Conservation (phyloP, 2,329 filamentous ascomycete genomes). For the Fusarium sp. region DNA sequence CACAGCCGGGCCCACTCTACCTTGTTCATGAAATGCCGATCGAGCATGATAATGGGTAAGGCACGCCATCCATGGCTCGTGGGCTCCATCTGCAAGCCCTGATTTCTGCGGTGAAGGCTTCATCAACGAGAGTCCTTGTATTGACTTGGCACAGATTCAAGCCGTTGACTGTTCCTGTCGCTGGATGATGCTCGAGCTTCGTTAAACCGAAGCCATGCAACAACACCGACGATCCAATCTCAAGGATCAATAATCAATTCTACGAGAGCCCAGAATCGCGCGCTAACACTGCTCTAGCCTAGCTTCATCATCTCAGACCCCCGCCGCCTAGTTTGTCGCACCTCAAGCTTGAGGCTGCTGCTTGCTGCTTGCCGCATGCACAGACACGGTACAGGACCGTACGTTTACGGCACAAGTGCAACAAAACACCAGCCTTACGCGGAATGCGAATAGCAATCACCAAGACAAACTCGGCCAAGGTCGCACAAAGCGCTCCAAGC, state of each 20-base stretch:
- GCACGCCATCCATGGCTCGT: slow-evolving; percentile 27
- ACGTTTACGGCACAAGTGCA: slow-evolving; percentile 3
- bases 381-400: slow-evolving; percentile 1
- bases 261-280: slow-evolving; percentile 36
- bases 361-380: not conserved
- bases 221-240: not conserved
- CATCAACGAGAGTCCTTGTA: slow-evolving; percentile 12
- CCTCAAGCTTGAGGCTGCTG: slow-evolving; percentile 7
- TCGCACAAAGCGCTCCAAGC: slow-evolving; percentile 12
- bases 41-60: slow-evolving; percentile 32
- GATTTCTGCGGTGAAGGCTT: slow-evolving; percentile 39
- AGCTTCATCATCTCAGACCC: slow-evolving; percentile 14
- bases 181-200: not conserved
- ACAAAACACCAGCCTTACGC: slow-evolving; percentile 26
- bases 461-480: slow-evolving; percentile 17
- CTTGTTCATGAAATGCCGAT: slow-evolving; percentile 44
- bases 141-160: slow-evolving; percentile 3
- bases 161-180: not conserved
- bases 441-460: slow-evolving; percentile 10
- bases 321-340: slow-evolving; percentile 17
- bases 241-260: slow-evolving; percentile 18
- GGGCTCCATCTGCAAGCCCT: slow-evolving; percentile 33
- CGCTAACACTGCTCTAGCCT: slow-evolving; percentile 17
- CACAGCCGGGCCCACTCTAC: slow-evolving; percentile 42
- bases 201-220: not conserved